phyloP scores from a whole-genome alignment of 2,329 filamentous ascomycete genomes.

The Niveomyces coronatus region DNA sequence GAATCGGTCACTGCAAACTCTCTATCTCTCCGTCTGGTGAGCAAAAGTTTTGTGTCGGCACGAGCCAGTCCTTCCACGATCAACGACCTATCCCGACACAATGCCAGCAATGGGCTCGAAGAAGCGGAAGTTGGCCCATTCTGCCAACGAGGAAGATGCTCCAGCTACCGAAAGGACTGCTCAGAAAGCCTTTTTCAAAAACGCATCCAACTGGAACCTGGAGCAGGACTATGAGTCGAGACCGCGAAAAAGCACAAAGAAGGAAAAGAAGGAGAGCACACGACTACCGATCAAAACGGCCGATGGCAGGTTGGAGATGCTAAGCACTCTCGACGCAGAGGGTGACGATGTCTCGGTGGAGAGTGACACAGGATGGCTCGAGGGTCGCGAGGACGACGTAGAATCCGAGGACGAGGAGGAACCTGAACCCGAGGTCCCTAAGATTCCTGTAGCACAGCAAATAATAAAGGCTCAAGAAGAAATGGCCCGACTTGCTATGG shows the following conservation, averaged over 20 bases:
- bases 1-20: not conserved
- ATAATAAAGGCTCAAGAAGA: constrained; percentile 86
- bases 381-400: constrained; percentile 45
- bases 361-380: constrained; percentile 55
- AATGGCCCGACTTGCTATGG: constrained; percentile 67
- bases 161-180: constrained; percentile 26
- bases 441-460: constrained; percentile 66
- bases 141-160: constrained; percentile 29
- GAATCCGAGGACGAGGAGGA: constrained; percentile 39
- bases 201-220: constrained; percentile 75
- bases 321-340: constrained; percentile 44
- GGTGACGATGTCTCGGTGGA: constrained; percentile 49
- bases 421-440: constrained; percentile 41
- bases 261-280: constrained; percentile 53
- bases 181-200: constrained; percentile 60
- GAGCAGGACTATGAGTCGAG: constrained; percentile 84
- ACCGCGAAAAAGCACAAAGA: constrained; percentile 69
- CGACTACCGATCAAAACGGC: constrained; percentile 79
- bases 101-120: constrained; percentile 45
- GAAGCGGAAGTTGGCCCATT: constrained; percentile 47
- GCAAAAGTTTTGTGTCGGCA: constrained; percentile 10
- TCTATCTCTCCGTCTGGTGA: too few relatives aligned
- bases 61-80: not conserved
- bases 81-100: not conserved
- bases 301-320: constrained; percentile 59